These are phyloP conservation scores for Hordeum vulgare DNA, from an alignment of 176 grass and related monocot species.

Conservation along the genomic window MorexV3_pseudomolecules_assembly NC_058520.1:578430166-578430665, in stretches of 20 bases:
- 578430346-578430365: neutral
- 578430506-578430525: neutral
- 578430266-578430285: neutral
- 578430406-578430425: neutral
- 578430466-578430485: neutral
- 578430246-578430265: neutral
- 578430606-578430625: neutral
- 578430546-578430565: neutral
- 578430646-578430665: neutral
- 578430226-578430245: fast-evolving
- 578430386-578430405: neutral
- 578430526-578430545: neutral
- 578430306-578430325: neutral
- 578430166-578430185: neutral
- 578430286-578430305: neutral
- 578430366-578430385: neutral
- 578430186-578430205: neutral
- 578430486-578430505: neutral
- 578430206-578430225: neutral
- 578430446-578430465: neutral
- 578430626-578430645: neutral
- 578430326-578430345: neutral
- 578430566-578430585: neutral
- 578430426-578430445: neutral
- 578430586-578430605: neutral